Conservation (phyloP, 495 filamentous ascomycete species). For the Stereocaulon alpinum region DNA sequence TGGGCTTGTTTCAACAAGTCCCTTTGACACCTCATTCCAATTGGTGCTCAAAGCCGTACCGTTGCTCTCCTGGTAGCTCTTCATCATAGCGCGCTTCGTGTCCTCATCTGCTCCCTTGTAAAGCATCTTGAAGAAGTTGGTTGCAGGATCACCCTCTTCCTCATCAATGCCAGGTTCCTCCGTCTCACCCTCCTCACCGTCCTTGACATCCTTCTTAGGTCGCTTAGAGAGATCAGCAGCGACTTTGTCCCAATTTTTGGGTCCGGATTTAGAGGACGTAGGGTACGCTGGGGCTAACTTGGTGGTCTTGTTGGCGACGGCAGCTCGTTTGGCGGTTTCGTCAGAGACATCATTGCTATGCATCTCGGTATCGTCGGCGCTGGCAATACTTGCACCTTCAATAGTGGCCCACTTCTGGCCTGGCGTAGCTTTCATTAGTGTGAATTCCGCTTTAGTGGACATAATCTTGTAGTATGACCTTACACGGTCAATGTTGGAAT, state of each 20-base stretch:
- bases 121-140: conserved; percentile 84
- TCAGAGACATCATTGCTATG: conserved; percentile 17
- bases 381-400: conserved; percentile 39
- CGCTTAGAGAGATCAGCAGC: conserved; percentile 45
- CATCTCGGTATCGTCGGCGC: conserved; percentile 26
- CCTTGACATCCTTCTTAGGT: conserved; percentile 27
- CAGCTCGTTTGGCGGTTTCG: conserved; percentile 13
- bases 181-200: conserved; percentile 27
- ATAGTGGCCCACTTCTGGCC: conserved; percentile 70
- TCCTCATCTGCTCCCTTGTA: conserved; percentile 73
- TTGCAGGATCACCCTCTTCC: conserved; percentile 60
- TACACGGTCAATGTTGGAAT: conserved; percentile 49
- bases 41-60: conserved; percentile 90
- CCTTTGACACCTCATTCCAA: conserved; percentile 73
- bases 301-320: conserved; percentile 16
- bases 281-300: conserved; percentile 58
- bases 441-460: conserved; percentile 76
- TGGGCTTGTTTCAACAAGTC: conserved; percentile 60
- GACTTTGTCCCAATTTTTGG: conserved; percentile 89
- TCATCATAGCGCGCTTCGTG: conserved; percentile 88
- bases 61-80: conserved; percentile 88
- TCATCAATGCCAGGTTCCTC: conserved; percentile 46
- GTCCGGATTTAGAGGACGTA: conserved; percentile 72
- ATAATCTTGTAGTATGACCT: conserved; percentile 53
- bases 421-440: conserved; percentile 53